phyloP scores from a whole-genome alignment of 2,329 filamentous ascomycete genomes.

The Ophiognomonia clavigignenti-juglandacearum region DNA sequence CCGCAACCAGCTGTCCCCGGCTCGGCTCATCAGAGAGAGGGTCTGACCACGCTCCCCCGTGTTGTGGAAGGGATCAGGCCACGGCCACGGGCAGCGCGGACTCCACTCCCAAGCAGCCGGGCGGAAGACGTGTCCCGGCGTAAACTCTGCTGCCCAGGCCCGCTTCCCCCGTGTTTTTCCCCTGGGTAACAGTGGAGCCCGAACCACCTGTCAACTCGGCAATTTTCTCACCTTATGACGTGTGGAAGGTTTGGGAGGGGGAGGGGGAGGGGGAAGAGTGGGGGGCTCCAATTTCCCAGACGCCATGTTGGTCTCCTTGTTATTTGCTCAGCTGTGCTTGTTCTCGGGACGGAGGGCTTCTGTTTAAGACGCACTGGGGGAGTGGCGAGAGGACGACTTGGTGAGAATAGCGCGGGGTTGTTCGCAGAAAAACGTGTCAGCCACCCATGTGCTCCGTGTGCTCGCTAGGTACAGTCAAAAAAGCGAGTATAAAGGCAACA shows the following conservation, averaged over 20 bases:
- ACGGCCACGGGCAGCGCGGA: neutral
- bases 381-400: constrained; percentile 4
- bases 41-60: too few relatives aligned
- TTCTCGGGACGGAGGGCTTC: neutral
- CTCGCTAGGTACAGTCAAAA: too few relatives aligned
- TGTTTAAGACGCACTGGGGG: neutral
- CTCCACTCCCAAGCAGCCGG: constrained; percentile 4
- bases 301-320: too few relatives aligned
- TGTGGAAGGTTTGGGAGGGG: neutral
- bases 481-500: too few relatives aligned
- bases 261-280: neutral
- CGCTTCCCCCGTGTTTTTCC: constrained; percentile 6
- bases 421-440: too few relatives aligned
- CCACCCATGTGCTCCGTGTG: too few relatives aligned
- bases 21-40: neutral
- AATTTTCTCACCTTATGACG: constrained; percentile 11
- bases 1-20: constrained; percentile 1
- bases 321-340: neutral
- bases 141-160: too few relatives aligned
- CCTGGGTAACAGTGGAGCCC: neutral
- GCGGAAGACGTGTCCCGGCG: constrained; percentile 8
- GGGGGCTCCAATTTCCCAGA: too few relatives aligned
- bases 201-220: constrained; percentile 16
- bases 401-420: too few relatives aligned
- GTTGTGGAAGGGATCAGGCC: neutral